phyloP scores from a whole-genome alignment of 1,284 basidiomycete genomes.

The Tranzscheliella williamsii region DNA sequence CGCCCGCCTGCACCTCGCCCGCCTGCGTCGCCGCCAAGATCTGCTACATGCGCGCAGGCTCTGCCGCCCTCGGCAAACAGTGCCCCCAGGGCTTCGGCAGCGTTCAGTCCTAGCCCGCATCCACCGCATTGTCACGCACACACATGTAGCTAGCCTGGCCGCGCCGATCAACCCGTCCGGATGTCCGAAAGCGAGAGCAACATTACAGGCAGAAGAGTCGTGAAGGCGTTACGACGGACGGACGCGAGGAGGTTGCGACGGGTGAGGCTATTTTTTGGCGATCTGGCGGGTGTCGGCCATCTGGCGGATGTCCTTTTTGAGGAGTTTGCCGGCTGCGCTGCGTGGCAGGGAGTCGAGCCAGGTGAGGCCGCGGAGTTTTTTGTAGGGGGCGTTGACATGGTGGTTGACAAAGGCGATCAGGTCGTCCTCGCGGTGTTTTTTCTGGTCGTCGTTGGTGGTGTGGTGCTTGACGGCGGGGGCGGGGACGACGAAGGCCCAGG shows the following conservation, averaged over 20 bases:
- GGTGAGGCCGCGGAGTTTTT: constrained; percentile 50
- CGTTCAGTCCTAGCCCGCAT: constrained; percentile 64
- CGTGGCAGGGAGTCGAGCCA: constrained; percentile 55
- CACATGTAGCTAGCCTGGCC: too few species aligned
- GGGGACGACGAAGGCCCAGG: constrained; percentile 47
- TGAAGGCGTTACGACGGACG: too few species aligned
- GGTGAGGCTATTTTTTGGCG: neutral
- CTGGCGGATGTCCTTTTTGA: constrained; percentile 51
- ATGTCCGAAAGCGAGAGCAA: neutral
- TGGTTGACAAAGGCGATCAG: constrained; percentile 46
- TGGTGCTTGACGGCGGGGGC: constrained; percentile 9
- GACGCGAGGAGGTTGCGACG: too few species aligned
- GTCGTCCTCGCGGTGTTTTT: constrained; percentile 25
- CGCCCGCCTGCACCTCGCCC: constrained; percentile 67
- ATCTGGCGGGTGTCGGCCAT: too few species aligned
- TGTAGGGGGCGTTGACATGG: constrained; percentile 51
- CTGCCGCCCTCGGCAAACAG: constrained; percentile 67
- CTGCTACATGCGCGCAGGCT: constrained; percentile 77
- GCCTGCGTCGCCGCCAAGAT: constrained; percentile 72
- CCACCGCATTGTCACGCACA: neutral
- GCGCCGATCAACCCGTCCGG: too few species aligned
- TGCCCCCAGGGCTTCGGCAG: constrained; percentile 71
- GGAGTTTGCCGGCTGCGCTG: constrained; percentile 52
- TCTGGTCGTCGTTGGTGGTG: constrained; percentile 10
- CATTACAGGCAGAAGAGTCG: neutral